phyloP scores from a whole-genome alignment of 108 stramenopile genomes.

The Fistulifera pelliculosa region DNA sequence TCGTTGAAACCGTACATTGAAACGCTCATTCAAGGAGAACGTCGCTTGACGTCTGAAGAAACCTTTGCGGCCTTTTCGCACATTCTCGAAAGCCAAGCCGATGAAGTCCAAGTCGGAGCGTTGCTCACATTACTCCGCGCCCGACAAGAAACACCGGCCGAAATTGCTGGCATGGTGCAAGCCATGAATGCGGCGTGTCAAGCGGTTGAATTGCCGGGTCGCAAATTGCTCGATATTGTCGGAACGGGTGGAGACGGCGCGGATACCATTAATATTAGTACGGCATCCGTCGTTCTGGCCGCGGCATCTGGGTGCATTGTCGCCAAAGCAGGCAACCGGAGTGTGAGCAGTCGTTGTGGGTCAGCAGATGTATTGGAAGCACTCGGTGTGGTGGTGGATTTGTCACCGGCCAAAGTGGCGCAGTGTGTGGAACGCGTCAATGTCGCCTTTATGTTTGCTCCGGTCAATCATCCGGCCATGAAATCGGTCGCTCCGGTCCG shows the following conservation, averaged over 20 bases:
- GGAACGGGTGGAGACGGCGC: conserved; percentile 99
- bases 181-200: conserved; percentile 89
- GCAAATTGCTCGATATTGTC: conserved; percentile 93
- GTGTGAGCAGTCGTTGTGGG: conserved; percentile 87
- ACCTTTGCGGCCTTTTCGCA: conserved; percentile 70
- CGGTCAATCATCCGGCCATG: conserved; percentile 97
- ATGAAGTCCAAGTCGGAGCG: conserved; percentile 76
- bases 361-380: conserved; percentile 93
- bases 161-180: conserved; percentile 93
- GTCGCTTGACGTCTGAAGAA: conserved; percentile 73
- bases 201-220: conserved; percentile 43
- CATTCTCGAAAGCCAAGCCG: conserved; percentile 57
- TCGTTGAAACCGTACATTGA: conserved; percentile 81
- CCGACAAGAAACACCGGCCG: conserved; percentile 85
- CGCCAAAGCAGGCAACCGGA: conserved; percentile 95
- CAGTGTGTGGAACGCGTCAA: conserved; percentile 80
- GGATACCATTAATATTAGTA: conserved; percentile 97
- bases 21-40: conserved; percentile 68
- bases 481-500: conserved; percentile 92
- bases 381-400: conserved; percentile 90
- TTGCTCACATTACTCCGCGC: conserved; percentile 86
- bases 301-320: conserved; percentile 92
- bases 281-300: conserved; percentile 89
- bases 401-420: conserved; percentile 78
- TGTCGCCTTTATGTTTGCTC: conserved; percentile 97